Conservation (phyloP, 192 early-diverging fungal species). For the Haplosporangium gracile region DNA sequence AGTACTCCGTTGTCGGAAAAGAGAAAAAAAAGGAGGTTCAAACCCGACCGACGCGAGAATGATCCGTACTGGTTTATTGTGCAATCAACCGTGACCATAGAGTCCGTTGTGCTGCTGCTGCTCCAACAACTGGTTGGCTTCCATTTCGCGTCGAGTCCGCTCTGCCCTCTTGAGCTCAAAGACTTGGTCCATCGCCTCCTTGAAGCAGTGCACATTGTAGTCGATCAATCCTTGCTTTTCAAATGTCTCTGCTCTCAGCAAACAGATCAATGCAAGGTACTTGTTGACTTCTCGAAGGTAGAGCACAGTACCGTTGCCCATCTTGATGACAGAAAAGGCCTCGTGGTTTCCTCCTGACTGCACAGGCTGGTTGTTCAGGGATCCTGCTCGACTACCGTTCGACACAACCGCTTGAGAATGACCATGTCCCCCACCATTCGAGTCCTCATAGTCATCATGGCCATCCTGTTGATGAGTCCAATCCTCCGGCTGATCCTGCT, state of each 20-base stretch:
- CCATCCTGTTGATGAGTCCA: slow-evolving; percentile 43
- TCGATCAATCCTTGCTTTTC: slow-evolving; percentile 88
- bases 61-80: not conserved
- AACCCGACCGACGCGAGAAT: not conserved
- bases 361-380: slow-evolving; percentile 30
- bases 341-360: slow-evolving; percentile 61
- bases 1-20: too few relatives aligned
- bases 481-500: slow-evolving; percentile 38
- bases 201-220: slow-evolving; percentile 89
- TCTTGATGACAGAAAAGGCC: slow-evolving; percentile 74
- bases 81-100: slow-evolving; percentile 41
- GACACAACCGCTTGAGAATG: slow-evolving; percentile 35
- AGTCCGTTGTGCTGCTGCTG: slow-evolving; percentile 47
- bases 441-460: slow-evolving; percentile 23
- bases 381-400: slow-evolving; percentile 33
- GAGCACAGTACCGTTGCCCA: slow-evolving; percentile 85
- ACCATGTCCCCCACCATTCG: slow-evolving; percentile 18
- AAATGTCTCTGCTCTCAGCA: slow-evolving; percentile 86
- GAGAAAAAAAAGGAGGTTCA: not conserved
- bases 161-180: slow-evolving; percentile 71
- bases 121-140: slow-evolving; percentile 37
- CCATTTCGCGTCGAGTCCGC: slow-evolving; percentile 43
- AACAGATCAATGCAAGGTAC: slow-evolving; percentile 84
- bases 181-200: slow-evolving; percentile 84
- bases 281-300: slow-evolving; percentile 83